Base-by-base conservation (phyloP, 179 eudicot species). In the Silene noctiflora region DNA sequence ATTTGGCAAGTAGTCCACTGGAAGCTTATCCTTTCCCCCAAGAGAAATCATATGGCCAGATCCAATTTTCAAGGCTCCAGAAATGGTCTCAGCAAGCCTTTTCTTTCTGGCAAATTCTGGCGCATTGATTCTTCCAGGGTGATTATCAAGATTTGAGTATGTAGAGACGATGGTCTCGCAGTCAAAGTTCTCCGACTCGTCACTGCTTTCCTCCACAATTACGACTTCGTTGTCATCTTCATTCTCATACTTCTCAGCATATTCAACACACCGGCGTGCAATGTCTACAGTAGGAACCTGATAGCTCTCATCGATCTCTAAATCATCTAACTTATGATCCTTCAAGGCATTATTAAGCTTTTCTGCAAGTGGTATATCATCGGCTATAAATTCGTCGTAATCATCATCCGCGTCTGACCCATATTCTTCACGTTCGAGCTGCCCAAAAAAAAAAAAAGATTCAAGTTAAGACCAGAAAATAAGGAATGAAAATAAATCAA, bases 71-170 rank as follows among this genome's bases (percentile, higher is more conserved):
- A 86, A 48, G 19, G 84, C 84, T 75, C 78, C 88, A 20, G 85
- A 78, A 14, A 86, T 27, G 4, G 88, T 79, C 72, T 89, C 91
- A 39, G 87, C 67, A 78, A 92, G 56, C 69, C 83, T 89, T 82
- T 90, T 92, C 87, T 79, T 87, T 78, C 93, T 87, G 63, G 80
- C 80, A 39, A 14, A 22, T 76, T 80, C 91, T 3, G 97, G 98
- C 65, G 83, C 90, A 61, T 60, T 87, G 70, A 95, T 95, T 84
- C 90, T 88, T 53, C 89, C 99, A 81, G 96, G 97, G 77, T 93
- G 98, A 81, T 93, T 90, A 79, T 95, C 99, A 61, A 95, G 91
- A 78, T 90, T 95, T 31, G 99, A 95, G 82, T 88, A 93, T 1
- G 99, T 95, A 20, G 98, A 80, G 24, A 95, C 82, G 21, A 95